Base-by-base conservation (phyloP, 805 yeast genomes). In the Monosporozyma servazzii region DNA sequence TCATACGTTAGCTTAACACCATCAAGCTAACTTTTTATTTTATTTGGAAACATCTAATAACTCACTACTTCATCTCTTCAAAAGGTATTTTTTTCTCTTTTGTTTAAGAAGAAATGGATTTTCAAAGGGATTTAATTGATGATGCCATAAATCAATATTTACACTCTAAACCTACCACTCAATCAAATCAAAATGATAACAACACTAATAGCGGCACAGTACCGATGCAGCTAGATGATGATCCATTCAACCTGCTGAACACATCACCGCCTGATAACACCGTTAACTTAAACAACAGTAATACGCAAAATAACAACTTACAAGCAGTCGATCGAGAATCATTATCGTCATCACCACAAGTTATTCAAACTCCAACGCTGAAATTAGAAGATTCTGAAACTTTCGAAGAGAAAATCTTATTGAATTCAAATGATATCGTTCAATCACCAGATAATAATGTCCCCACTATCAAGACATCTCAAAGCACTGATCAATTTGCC, bases 281-380 rank as follows among this genome's bases (percentile, higher is more conserved):
- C 13, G n/a, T n/a, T n/a, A n/a, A 11, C n/a, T 33, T 17, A 13
- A 13, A 11, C 18, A 33, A 1, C 10, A 30, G 25, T 15, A 39
- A 39, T 42, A 41, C 5, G 15, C 17, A 48, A 27, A 29, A 37
- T 31, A 30, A 29, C 42, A 47, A 17, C 20, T 18, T 37, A n/a
- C 13, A 18, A 31, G 46, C 29, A n/a, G 20, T 25, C 17, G 21
- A 21, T 49, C 18, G 6, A 21, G 43, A 49, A n/a, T 9, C 37
- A 13, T 25, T n/a, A n/a, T n/a, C 43, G 8, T 21, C 18, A n/a
- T 39, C 48, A 21, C 46, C 52, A 18, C 48, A 37, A 42, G 18
- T 43, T 25, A 33, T 29, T 20, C 39, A 39, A 25, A 58, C 61
- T 3, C 61, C 61, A n/a, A 58, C 61, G 10, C 45, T 58, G 40